Base-by-base conservation (phyloP, 352 stramenopile genomes). In the Phytophthora nicotianae region DNA sequence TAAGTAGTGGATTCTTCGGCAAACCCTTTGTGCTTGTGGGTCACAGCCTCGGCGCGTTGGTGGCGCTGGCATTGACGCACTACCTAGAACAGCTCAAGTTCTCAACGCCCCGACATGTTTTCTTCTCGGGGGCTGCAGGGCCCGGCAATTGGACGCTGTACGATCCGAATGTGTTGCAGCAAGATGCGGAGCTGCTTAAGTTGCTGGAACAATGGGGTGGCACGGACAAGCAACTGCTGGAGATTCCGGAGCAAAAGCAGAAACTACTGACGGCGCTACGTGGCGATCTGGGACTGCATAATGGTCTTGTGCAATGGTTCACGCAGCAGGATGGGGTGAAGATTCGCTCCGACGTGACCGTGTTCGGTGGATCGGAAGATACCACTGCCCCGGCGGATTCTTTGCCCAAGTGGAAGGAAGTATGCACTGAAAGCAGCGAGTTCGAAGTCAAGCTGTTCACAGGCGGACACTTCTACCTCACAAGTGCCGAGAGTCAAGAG, bases 1-100 rank as follows among this genome's bases (percentile, higher is more conserved):
- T 90, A 17, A 66, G 50, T 50, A 61, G 59, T 46, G 70, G 72
- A 37, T 92, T 92, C 67, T 90, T 92, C 51, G 79, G 86, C 61
- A 92, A 92, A 61, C 81, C 74, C 0, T 92, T 86, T 56, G 79
- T 86, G 32, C 49, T 92, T 23, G 35, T 86, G 21, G 83, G 83
- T 49, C 83, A 92, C 67, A 89, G 79, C 59, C 66, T 92, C 10
- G 83, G 83, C n/a, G 81, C 83, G 33, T 58, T 89, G 20, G 65
- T 76, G 38, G 78, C 77, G 37, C 63, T 92, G 10, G 79, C 74
- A 29, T 66, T 92, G 32, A 64, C 81, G 62, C 67, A 72, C 27
- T 62, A 70, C 58, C 71, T 92, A 10, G 62, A 81, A 11, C 49
- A 63, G 14, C 66, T 67, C 33, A 46, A 74, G 26, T 89, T 88